Conservation (phyloP, 1,284 basidiomycete species). For the Ganoderma lingzhi region DNA sequence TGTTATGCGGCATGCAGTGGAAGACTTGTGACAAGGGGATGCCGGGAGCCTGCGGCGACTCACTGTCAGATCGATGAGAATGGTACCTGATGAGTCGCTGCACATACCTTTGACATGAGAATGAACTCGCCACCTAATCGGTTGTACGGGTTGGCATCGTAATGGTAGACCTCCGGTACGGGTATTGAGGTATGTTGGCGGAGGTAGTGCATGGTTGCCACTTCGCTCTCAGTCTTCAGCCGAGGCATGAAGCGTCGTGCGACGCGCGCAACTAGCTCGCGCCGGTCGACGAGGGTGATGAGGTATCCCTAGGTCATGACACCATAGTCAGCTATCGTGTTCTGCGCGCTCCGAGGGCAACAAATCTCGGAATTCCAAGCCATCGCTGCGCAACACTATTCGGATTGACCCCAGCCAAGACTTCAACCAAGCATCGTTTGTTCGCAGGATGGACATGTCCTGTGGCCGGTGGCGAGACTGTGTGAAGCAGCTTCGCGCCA, state of each 20-base stretch:
- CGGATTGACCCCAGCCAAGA: slow-evolving; percentile 2
- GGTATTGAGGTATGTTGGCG: slow-evolving; percentile 73
- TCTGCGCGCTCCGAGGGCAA: not conserved
- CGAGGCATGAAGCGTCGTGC: slow-evolving; percentile 85
- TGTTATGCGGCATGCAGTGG: slow-evolving; percentile 68
- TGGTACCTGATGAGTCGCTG: not conserved
- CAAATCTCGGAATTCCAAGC: not conserved
- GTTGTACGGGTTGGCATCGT: slow-evolving; percentile 84
- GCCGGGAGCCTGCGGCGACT: slow-evolving; percentile 63
- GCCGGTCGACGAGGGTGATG: slow-evolving; percentile 66
- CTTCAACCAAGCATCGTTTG: not conserved
- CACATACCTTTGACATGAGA: slow-evolving; percentile 81
- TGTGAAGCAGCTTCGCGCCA: slow-evolving; percentile 6
- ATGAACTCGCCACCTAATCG: slow-evolving; percentile 84
- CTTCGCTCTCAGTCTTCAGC: slow-evolving; percentile 83
- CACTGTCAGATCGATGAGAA: slow-evolving; percentile 9
- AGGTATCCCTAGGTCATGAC: slow-evolving; percentile 67
- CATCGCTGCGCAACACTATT: not conserved
- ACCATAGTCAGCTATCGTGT: slow-evolving; percentile 17
- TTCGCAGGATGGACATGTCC: not conserved
- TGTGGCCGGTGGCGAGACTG: not conserved
- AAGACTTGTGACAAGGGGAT: slow-evolving; percentile 73
- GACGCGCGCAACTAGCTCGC: slow-evolving; percentile 75
- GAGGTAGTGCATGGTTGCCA: slow-evolving; percentile 81
- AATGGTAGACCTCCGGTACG: slow-evolving; percentile 75